Evolutionary conservation across 2,329 filamentous ascomycete species (phyloP).

Genomic region (Claviceps africana): DNA sequence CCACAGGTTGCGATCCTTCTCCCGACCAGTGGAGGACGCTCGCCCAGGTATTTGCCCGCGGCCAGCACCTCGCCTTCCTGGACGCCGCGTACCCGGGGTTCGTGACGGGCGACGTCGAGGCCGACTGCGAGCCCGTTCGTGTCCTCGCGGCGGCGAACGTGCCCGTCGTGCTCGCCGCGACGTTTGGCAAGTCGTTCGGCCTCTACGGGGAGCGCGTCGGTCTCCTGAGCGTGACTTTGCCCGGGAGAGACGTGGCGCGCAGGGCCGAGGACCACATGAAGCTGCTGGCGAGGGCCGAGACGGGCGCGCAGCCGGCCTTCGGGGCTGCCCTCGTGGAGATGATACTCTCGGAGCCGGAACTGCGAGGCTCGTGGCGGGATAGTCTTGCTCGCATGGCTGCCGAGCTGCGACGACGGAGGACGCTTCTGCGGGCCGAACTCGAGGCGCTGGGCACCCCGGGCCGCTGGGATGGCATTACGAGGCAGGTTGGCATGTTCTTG

Average conservation of each 20-base stretch:
- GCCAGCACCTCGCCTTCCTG: background rate
- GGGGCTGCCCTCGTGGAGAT: background rate
- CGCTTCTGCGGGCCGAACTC: background rate
- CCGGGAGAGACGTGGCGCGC: background rate
- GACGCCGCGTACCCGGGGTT: background rate
- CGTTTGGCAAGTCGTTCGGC: background rate
- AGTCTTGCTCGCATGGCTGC: background rate
- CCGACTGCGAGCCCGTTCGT: background rate
- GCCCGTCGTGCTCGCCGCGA: background rate
- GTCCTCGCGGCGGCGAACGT: background rate
- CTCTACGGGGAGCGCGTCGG: background rate
- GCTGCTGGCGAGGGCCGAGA: constrained; percentile 7
- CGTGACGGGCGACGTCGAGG: background rate
- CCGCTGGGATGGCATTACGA: background rate
- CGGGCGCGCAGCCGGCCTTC: background rate
- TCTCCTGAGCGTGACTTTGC: background rate
- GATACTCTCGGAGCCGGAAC: background rate
- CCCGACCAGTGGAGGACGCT: background rate
- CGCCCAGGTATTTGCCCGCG: background rate
- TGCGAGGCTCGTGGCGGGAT: background rate
- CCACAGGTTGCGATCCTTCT: background rate
- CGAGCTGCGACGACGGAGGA: background rate
- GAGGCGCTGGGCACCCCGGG: background rate
- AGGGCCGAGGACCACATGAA: background rate
- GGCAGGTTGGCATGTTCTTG: background rate